Evolutionary conservation across 164 flowering plant species (phyloP).

Genomic region (Tinospora cordifolia): DNA sequence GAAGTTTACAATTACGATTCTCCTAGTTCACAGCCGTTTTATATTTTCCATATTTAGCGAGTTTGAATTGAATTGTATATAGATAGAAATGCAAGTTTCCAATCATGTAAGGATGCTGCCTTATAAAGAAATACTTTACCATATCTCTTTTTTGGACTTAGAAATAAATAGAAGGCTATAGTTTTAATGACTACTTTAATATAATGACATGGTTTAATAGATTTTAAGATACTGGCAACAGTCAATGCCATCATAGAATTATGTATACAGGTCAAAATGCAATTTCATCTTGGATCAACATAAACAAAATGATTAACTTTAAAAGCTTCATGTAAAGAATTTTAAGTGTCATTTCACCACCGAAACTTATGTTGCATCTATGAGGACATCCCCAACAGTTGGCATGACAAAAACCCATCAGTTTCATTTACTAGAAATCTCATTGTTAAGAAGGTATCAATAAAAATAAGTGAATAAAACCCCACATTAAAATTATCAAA

Average conservation of each 20-base stretch:
- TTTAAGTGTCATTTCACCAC: too few species aligned
- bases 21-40: not conserved
- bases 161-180: not conserved
- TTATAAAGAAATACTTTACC: not conserved
- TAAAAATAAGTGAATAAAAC: not conserved
- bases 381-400: too few species aligned
- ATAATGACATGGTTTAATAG: not conserved
- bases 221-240: too few species aligned
- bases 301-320: too few species aligned
- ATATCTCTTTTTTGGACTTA: not conserved
- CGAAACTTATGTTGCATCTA: too few species aligned
- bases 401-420: conserved; percentile 24
- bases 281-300: too few species aligned
- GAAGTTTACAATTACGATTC: too few species aligned
- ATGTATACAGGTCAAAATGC: too few species aligned
- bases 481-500: not conserved
- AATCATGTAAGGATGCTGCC: not conserved
- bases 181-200: not conserved
- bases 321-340: too few species aligned
- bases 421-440: too few species aligned
- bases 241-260: too few species aligned
- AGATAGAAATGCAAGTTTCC: not conserved
- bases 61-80: not conserved
- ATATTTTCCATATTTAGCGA: not conserved
- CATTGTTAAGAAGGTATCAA: too few species aligned